These are phyloP conservation scores for carrot (Daucus carota) DNA, from an alignment of 129 eudicot species.

Conservation along the genomic window DNA sequence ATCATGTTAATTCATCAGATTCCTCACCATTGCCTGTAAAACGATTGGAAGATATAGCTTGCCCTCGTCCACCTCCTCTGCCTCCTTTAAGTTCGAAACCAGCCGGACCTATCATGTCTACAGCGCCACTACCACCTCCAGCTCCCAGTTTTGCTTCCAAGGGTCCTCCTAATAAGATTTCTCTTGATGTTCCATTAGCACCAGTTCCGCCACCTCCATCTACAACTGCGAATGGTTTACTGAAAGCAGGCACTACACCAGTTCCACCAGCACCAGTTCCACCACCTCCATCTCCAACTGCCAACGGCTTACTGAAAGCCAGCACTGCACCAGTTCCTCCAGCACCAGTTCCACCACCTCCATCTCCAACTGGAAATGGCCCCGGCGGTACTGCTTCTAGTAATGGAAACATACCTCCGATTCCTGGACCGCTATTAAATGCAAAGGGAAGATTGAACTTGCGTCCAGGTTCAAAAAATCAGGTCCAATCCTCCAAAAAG, in stretches of 20 bases:
- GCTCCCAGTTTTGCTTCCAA: conserved; percentile 21
- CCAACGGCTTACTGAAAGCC: too few species aligned
- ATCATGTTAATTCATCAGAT: neutral
- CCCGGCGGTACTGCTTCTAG: conserved; percentile 26
- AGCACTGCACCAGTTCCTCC: conserved; percentile 20
- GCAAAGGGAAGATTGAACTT: conserved; percentile 33
- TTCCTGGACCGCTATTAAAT: conserved; percentile 52
- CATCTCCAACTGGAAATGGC: conserved; percentile 35
- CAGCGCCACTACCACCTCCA: conserved; percentile 44
- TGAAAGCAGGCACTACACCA: conserved; percentile 17
- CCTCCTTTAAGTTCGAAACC: conserved; percentile 4
- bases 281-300: conserved; percentile 23
- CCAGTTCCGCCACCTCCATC: conserved; percentile 49
- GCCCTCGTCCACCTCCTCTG: conserved; percentile 19
- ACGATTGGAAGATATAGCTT: neutral
- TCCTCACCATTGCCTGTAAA: neutral
- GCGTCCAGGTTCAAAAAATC: conserved; percentile 27
- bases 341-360: conserved; percentile 56
- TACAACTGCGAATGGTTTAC: conserved; percentile 11
- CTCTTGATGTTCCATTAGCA: conserved; percentile 29
- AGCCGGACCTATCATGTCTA: conserved; percentile 2
- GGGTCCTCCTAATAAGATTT: neutral
- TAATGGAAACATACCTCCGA: conserved; percentile 44
- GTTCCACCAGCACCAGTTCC: too few species aligned
- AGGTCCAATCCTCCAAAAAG: conserved; percentile 44